A percentile compares a stretch with the other conserved stretches of the same genome.
phyloP scores from a whole-genome alignment of 2,329 filamentous ascomycete species.

The Claviceps purpurea region DNA sequence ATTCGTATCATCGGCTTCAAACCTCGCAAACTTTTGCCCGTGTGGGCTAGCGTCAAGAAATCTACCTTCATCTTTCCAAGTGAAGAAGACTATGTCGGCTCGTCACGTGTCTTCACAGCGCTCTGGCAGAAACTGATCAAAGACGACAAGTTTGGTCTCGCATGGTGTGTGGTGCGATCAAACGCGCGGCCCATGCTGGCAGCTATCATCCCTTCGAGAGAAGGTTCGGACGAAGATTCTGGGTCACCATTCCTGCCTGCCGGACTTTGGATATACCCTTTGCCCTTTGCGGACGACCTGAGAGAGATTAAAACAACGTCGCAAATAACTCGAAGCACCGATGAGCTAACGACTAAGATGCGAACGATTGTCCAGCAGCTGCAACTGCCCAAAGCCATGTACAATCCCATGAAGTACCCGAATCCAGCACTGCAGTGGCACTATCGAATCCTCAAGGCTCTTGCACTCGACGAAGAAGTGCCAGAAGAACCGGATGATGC shows the following conservation, averaged over 20 bases:
- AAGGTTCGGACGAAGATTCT: constrained; percentile 48
- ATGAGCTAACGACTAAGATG: constrained; percentile 69
- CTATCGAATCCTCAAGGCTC: constrained; percentile 82
- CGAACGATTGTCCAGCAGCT: constrained; percentile 69
- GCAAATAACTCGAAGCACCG: constrained; percentile 42
- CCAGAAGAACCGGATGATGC: constrained; percentile 62
- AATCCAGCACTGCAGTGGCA: constrained; percentile 95
- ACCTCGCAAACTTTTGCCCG: constrained; percentile 55
- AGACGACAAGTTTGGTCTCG: constrained; percentile 68
- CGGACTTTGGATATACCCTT: constrained; percentile 75
- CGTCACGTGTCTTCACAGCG: constrained; percentile 82
- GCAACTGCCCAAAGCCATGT: constrained; percentile 73
- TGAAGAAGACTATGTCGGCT: constrained; percentile 80
- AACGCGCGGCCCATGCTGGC: constrained; percentile 71
- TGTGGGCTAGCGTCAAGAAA: constrained; percentile 77
- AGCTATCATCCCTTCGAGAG: constrained; percentile 65
- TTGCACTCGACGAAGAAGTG: constrained; percentile 84
- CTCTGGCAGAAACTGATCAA: constrained; percentile 76
- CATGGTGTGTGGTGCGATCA: constrained; percentile 75
- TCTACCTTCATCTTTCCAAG: constrained; percentile 90
- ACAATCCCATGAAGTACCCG: constrained; percentile 76
- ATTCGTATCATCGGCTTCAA: constrained; percentile 95
- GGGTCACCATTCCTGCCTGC: constrained; percentile 61
- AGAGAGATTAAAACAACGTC: constrained; percentile 55
- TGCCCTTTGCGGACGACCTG: constrained; percentile 84